Base-by-base conservation (phyloP, 208 protist species). In the Blastocrithidia nonstop region DNA sequence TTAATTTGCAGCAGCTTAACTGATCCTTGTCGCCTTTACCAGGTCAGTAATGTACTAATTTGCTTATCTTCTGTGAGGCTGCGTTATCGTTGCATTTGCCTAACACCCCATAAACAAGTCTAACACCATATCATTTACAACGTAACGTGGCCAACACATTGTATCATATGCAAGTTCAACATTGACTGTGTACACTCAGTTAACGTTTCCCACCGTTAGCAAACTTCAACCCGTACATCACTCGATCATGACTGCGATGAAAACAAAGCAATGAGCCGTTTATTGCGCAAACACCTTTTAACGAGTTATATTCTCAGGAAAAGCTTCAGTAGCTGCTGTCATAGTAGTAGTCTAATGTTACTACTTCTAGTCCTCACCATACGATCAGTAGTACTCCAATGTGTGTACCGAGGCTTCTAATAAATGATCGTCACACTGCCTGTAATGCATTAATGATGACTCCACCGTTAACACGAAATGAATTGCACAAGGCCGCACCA, bases 141-240 rank as follows among this genome's bases (percentile, higher is more conserved):
- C 49, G 60, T 25, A 36, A 20, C 17, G 40, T 74, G 8, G 16
- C 38, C 6, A 77, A 67, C 59, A 48, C 69, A 1, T 33, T 71
- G 9, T 60, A 66, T 21, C 79, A 88, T 44, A 40, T 88, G 7
- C 61, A 64, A 40, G 70, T 88, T 35, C 79, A 88, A 52, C 71
- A 85, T 39, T 88, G 79, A 74, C 62, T 88, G 0, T 82, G 66
- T 45, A 66, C 55, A 21, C 39, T 78, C 6, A 65, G 71, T 1
- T 44, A 53, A 22, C 72, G 73, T 20, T 75, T 81, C 41, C 44
- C 15, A 11, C 62, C 73, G 9, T 29, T 31, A 13, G 11, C 21
- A 28, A 22, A 26, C 20, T 63, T 69, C 62, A 68, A 83, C 41
- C 55, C 73, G 2, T 60, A 54, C 1, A 45, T 64, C 4, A 6